Evolutionary conservation across 768 basidiomycete genomes (phyloP), one percentile per base, ranked within the genome.

Genomic region (Chalciporus chontae): DNA sequence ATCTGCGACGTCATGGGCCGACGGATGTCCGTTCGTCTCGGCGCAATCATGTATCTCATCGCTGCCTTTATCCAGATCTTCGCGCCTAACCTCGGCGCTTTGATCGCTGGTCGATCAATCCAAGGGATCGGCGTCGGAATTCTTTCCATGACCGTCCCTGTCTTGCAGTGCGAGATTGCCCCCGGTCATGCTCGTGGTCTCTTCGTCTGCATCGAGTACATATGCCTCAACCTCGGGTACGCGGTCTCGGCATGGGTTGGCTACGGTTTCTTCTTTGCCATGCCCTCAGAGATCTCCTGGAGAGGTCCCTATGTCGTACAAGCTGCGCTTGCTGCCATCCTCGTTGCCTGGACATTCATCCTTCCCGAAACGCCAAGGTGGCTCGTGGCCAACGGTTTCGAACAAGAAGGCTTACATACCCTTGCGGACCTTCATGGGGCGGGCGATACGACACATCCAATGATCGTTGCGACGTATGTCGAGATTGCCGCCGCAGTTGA

Each of bases 361-460:
- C 70, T 80, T 34, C 78, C 76, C 2, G 75, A 80, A 51, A 77
- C 77, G 0, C 79, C 78, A 1, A 69, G 80, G 19, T 82, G 77
- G 75, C 71, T 81, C 34, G 69, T 80, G 49, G 75, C 77, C 56
- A 76, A 80, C 46, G 78, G 76, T 11, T 77, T 77, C 58, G 65
- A 69, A 19, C 60, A 69, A 37, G 79, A 81, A 58, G 81, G 77
- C 1, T 63, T 81, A 11, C 66, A 60, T 17, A 71, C 75, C 34
- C 71, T 84, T 17, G 80, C 81, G n/a, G 80, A 83, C 57, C 69
- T 83, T 15, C 80, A 83, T 50, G 77, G 73, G 0, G 61, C 56
- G 0, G 80, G 81, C 27, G 74, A 83, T 56, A 52, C 67, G 10
- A 66, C 72, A 52, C 70, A 75, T 56, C 68, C 66, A 5, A 59